Base-by-base conservation (phyloP, 139 green algal species). In the Chlamydomonas schloesseri region DNA sequence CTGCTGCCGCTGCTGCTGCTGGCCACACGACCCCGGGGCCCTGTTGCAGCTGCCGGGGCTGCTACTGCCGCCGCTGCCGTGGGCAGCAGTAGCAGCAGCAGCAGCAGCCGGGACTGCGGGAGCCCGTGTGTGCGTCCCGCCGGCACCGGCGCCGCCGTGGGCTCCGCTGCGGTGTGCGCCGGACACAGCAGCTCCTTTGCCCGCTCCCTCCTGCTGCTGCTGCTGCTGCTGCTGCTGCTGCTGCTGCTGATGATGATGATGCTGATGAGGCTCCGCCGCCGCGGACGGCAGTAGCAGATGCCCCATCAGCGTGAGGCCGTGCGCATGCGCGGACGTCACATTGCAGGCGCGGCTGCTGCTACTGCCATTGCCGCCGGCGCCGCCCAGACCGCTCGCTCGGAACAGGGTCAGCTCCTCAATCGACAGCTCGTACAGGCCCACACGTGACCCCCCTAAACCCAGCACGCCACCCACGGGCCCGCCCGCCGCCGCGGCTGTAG, bases 231-330 rank as follows among this genome's bases (percentile, higher is more conserved):
- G 76, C n/a, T 76, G 76, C 26, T 68, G 69, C 42, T 47, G 18
- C 70, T 82, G 77, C 42, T 75, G 37, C 77, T 64, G 69, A 18
- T 86, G 73, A 2, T 80, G 78, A n/a, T 82, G 77, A 31, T 75
- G 37, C 77, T 64, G 69, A 18, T 86, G 73, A 2, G 73, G 78
- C 8, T 81, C 53, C 37, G 8, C n/a, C 31, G 65, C 65, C 31
- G n/a, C 8, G 26, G 33, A 9, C 14, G 9, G 68, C 68, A 29
- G 26, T 31, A 65, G 28, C 64, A 85, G 31, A 31, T 69, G 79
- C 0, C 79, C 79, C 79, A 77, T 78, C 14, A 88, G 73, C 37
- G 73, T 84, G n/a, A 84, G 13, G 28, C 84, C 84, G 50, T 79
- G 58, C 11, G 74, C 74, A 20, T 89, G 84, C 36, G 72, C 65